phyloP scores from a whole-genome alignment of 139 green algal species.

The Tetradesmus obliquus region DNA sequence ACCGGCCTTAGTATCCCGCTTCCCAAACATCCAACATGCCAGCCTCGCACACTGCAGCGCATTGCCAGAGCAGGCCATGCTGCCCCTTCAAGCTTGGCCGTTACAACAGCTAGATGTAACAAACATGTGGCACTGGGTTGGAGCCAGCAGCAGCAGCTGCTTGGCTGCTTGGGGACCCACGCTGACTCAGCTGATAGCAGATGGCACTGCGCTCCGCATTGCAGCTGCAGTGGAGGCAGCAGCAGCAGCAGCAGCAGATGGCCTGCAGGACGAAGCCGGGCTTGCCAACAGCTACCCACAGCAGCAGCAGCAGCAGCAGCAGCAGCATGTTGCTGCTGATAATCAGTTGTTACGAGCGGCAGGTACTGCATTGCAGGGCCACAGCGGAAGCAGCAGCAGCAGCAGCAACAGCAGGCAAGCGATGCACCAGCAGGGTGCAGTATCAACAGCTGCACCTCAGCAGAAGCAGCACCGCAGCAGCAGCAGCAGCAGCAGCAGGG shows the following conservation, averaged over 20 bases:
- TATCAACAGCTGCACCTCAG: neutral
- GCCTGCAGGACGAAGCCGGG: neutral
- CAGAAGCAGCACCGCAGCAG: neutral
- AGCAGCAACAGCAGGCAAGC: slow-evolving; percentile 9
- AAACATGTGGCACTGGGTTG: slow-evolving; percentile 10
- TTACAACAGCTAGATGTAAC: neutral
- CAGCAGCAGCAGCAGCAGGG: neutral
- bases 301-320: slow-evolving; percentile 14
- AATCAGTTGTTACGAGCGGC: neutral
- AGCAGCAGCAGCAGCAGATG: no score
- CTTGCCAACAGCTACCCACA: neutral
- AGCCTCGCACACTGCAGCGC: slow-evolving; percentile 14
- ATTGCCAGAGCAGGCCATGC: neutral
- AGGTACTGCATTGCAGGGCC: neutral
- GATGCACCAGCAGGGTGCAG: no score
- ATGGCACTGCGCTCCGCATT: neutral
- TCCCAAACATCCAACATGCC: neutral
- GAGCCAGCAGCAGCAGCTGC: neutral
- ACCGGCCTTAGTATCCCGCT: neutral
- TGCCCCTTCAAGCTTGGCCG: neutral
- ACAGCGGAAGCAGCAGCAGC: neutral
- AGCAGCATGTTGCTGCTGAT: neutral
- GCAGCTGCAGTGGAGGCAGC: neutral
- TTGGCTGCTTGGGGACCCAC: neutral
- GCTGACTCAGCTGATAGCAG: neutral